Evolutionary conservation across 805 yeast species (phyloP), one percentile per base, ranked within the genome.

Genomic region (Starmerella stellata): DNA sequence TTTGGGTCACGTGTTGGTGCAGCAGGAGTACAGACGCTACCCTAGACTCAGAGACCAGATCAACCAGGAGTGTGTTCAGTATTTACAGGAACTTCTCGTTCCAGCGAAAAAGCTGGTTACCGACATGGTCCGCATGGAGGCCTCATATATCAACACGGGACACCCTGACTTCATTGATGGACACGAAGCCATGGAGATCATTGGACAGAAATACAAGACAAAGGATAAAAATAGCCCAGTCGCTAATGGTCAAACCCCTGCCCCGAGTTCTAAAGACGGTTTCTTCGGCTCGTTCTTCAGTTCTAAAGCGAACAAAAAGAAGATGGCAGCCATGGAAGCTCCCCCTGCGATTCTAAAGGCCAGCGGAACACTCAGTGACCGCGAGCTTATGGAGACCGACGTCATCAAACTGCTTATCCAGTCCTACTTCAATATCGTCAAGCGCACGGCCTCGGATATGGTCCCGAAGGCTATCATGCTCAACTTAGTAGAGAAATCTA

Each of bases 91-190:
- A 41, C 75, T 80, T 27, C 69, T 81, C 47, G 57, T 72, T 17
- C 96, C 98, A 44, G 82, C 98, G 18, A 82, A 77, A 55, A 69
- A 69, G 38, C 80, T 90, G 53, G 94, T 85, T 30, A 59, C 66
- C 25, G 95, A 90, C 57, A 68, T 90, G 42, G 82, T 90, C 49
- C 64, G 60, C 42, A 66, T 93, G 43, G 98, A 90, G 61, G 87
- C 85, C 53, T 77, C 93, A 3, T 90, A 90, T 59, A 83, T 90
- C 50, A 90, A 90, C 61, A 90, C 98, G 4, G 96, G 94, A 2
- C 98, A 90, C 56, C 95, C 96, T 3, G 96, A 90, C 57, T 72
- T 90, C 53, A 68, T 90, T 51, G 85, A 80, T 57, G 98, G 98
- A 35, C 77, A 93, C 25, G 85, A 78, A 53, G 96, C 96, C 4